phyloP scores from a whole-genome alignment of 2,329 filamentous ascomycete species.

The Phoma sp. region DNA sequence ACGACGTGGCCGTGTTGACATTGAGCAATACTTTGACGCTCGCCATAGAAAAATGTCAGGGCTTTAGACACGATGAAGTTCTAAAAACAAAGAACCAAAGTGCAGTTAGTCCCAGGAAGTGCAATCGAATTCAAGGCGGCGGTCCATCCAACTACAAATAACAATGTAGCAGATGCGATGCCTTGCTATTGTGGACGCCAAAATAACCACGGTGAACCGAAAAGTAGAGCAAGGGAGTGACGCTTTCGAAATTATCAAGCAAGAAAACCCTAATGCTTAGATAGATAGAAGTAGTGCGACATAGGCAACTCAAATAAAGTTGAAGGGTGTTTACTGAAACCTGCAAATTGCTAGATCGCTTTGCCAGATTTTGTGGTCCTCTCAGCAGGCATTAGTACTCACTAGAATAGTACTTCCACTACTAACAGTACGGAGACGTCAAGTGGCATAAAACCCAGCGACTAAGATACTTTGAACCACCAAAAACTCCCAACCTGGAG shows the following conservation, averaged over 20 bases:
- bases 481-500: too few species aligned
- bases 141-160: background rate
- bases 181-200: constrained; percentile 25
- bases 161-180: constrained; percentile 17
- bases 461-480: too few species aligned
- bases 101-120: constrained; percentile 51
- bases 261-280: constrained; percentile 33
- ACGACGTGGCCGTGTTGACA: too few species aligned
- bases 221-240: constrained; percentile 51
- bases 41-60: too few species aligned
- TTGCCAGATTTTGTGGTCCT: constrained; percentile 56
- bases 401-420: constrained; percentile 51
- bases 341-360: constrained; percentile 45
- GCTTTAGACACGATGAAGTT: too few species aligned
- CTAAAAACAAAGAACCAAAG: constrained; percentile 43
- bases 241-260: constrained; percentile 46
- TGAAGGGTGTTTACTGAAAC: constrained; percentile 50
- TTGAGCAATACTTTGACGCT: too few species aligned
- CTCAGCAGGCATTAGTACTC: constrained; percentile 55
- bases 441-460: too few species aligned
- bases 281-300: constrained; percentile 56
- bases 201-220: constrained; percentile 40
- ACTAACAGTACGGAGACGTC: too few species aligned
- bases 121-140: constrained; percentile 49
- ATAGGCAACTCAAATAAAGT: constrained; percentile 51